Percentiles rank a stretch among this genome's conserved stretches.
These are phyloP conservation scores for Rhizophagus sp. DNA, from an alignment of 192 early-diverging fungal species.

Conservation along the genomic window DNA sequence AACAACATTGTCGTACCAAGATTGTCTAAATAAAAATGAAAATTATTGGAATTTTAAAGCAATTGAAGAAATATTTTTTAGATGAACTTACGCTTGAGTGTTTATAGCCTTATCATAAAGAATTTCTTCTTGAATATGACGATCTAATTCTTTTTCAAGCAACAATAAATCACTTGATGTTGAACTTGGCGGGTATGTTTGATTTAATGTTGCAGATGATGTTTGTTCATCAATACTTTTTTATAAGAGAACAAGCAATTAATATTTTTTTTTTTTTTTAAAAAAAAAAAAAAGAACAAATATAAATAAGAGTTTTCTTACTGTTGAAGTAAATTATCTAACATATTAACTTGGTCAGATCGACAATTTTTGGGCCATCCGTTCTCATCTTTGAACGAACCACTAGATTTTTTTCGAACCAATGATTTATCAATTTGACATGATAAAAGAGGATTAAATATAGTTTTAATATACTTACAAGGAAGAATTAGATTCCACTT, in stretches of 20 bases:
- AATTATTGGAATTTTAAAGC: background rate
- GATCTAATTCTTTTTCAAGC: slow-evolving; percentile 46
- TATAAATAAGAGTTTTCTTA: slow-evolving; percentile 37
- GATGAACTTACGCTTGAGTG: slow-evolving; percentile 35
- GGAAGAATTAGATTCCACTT: slow-evolving; percentile 14
- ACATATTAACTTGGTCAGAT: slow-evolving; percentile 50
- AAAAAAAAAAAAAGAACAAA: background rate
- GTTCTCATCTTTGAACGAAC: slow-evolving; percentile 34
- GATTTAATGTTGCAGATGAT: slow-evolving; percentile 31
- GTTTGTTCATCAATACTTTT: slow-evolving; percentile 56
- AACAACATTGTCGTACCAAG: slow-evolving; percentile 46
- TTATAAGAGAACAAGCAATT: background rate
- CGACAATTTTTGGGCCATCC: slow-evolving; percentile 32
- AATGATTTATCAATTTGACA: background rate
- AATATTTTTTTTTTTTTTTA: background rate
- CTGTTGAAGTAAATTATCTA: slow-evolving; percentile 56
- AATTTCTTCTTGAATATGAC: slow-evolving; percentile 50
- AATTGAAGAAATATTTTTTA: background rate
- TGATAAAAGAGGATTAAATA: background rate
- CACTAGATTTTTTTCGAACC: slow-evolving; percentile 32
- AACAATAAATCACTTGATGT: background rate
- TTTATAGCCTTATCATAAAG: slow-evolving; percentile 44
- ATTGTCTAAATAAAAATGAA: slow-evolving; percentile 6
- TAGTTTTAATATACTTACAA: background rate
- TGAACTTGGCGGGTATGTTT: background rate